A percentile compares a stretch with the other conserved stretches of the same genome.
These are phyloP conservation scores for Symbiodinium natans DNA, from an alignment of 73 alveolate genomes.

Conservation along the genomic window DNA sequence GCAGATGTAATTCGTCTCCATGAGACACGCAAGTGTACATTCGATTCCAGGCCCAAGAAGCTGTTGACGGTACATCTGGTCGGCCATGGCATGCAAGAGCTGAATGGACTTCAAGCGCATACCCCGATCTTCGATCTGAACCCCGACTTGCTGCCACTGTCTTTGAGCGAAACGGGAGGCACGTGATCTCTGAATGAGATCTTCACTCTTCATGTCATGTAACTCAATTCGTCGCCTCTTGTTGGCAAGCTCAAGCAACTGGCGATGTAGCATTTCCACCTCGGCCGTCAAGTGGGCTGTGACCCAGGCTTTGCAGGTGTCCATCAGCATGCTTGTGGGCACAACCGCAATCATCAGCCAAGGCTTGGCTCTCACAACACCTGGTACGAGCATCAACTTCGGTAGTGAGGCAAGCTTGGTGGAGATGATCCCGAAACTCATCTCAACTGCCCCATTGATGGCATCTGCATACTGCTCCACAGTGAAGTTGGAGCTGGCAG, in stretches of 20 bases:
- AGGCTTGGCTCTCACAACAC: background rate
- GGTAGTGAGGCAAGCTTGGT: background rate
- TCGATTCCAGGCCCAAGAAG: background rate
- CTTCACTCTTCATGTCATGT: background rate
- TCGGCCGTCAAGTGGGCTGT: background rate
- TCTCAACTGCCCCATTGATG: background rate
- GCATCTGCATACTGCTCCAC: conserved; percentile 22
- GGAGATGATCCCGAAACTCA: background rate
- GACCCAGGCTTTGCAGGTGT: conserved; percentile 1
- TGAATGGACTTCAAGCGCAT: background rate
- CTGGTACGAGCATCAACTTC: background rate
- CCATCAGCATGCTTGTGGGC: background rate
- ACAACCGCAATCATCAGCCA: background rate
- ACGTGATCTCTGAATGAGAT: background rate
- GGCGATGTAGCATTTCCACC: background rate
- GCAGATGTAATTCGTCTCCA: background rate
- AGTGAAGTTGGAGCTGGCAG: background rate
- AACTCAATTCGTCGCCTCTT: background rate
- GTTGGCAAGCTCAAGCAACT: background rate
- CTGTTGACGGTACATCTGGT: conserved; percentile 2
- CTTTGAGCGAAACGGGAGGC: background rate
- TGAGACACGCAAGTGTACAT: background rate
- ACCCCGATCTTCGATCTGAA: background rate
- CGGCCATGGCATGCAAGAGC: background rate
- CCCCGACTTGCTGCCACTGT: background rate